Base-by-base conservation (phyloP, 2,329 filamentous ascomycete genomes). In the Penicillium corylophilum region DNA sequence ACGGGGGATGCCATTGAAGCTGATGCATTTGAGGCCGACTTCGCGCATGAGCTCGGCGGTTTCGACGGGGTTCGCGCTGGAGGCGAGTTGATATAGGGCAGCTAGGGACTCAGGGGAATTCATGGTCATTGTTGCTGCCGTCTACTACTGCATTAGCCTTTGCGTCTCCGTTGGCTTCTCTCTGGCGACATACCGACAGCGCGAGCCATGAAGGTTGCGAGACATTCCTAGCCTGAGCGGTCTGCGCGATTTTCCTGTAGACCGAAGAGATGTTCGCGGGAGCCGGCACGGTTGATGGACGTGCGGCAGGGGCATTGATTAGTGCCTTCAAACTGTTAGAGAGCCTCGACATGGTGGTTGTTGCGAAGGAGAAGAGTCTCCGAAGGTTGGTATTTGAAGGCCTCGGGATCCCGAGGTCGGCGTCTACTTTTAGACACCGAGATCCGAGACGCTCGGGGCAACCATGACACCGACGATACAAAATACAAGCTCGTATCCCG, bases 71-170 rank as follows among this genome's bases (percentile, higher is more conserved):
- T 66, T 54, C 7, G 64, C 48, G 35, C 28, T 40, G 44, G 55
- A 40, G 29, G 53, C 54, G 13, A 63, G 45, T 24, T 60, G 49
- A 51, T 57, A 60, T 9, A 63, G 54, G 18, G 51, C 53, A 28
- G 53, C 36, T 13, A 63, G 55, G 45, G 88, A 87, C 51, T 88
- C 86, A 22, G 89, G 89, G 1, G 89, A 91, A 76, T 95, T 94
- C 77, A 94, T 84, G 1, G 90, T 94, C 75, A 93, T 89, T 1
- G 89, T 90, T 16, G 89, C 86, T 28, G 89, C 90, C 1, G 89
- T 87, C 85, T 90, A 18, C 8, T 1, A 10, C 15, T 13, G 4
- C 5, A 28, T 40, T 26, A 20, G 33, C 16, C 9, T 12, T n/a
- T 33, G 26, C 15, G 24, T 35, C 18, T 20, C 18, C 12, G 13